Evolutionary conservation across 1,284 basidiomycete genomes (phyloP), one percentile per base, ranked within the genome.

Genomic region (Ceratobasidium sp.): DNA sequence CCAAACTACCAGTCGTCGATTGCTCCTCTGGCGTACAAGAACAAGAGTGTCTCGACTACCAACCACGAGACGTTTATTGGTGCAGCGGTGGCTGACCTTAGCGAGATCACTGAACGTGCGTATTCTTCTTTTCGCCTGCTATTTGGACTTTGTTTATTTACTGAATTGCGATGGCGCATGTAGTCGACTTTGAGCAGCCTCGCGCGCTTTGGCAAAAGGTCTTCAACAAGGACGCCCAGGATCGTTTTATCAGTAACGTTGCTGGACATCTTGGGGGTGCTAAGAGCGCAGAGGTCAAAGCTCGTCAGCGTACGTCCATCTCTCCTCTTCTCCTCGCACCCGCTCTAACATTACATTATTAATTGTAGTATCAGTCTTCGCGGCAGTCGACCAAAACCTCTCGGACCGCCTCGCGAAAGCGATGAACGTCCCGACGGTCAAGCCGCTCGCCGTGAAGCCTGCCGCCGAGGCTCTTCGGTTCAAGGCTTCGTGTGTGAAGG

Each of bases 161-260:
- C 9, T 26, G 47, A 9, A 9, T 54, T 21, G 44, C 44, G 9
- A 49, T 35, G 72, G 16, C 18, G 35, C 35, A 38, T 38, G 70
- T 79, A 91, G 88, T 93, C 78, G 95, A 98, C 86, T 98, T 98
- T 79, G 92, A 94, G 83, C 94, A 96, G 79, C 94, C 96, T 7
- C 88, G 94, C 73, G 88, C 85, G 16, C 84, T 98, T 55, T 97
- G 89, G 87, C 79, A 82, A 75, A 90, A 88, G 78, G 95, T 96
- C 28, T 91, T 94, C 84, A 86, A 85, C 75, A 89, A 94, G 73
- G 83, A 83, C 26, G 86, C 87, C 72, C 86, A 88, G 61, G 85
- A 88, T 75, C 89, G 91, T 77, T 90, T 92, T 77, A 87, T 96
- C 77, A 79, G 85, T 79, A 96, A 96, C 79, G 84, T 97, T 72